Evolutionary conservation across 1,284 basidiomycete genomes (phyloP), one percentile per base, ranked within the genome.

Genomic region (Leccinum ambiguum): DNA sequence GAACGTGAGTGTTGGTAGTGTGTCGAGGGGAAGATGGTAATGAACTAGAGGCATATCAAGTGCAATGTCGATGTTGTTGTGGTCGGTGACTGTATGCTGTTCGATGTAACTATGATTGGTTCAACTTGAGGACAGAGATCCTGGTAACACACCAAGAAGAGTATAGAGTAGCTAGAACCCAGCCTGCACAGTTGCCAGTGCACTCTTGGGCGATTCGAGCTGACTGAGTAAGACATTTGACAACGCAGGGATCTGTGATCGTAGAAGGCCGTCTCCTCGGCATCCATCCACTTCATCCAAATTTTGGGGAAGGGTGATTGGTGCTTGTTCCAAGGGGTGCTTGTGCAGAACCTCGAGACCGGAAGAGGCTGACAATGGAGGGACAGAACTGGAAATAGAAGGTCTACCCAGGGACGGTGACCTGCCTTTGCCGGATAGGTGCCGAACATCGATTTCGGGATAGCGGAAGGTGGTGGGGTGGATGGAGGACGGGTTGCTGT

Each of bases 181-280:
- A 56, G 94, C 89, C 72, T 97, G 94, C 5, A 96, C 84, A 0
- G 92, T 92, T 2, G 84, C 77, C n/a, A 94, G 84, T 6, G 87
- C 76, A 0, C 93, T 93, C 79, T 95, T 97, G 6, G 86, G 76
- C 2, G 89, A 88, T 66, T 90, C 89, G 63, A 98, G 82, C 75
- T 98, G 95, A 74, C 88, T 90, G 57, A 96, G 83, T 16, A 97
- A 83, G 3, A 89, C 87, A 75, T 94, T 95, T 13, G 93, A 86
- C 50, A 98, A 80, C 0, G 86, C 78, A 4, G 93, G 90, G 3
- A 95, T 89, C 69, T 95, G 92, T 0, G 83, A 74, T 63, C 86
- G 86, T 43, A 97, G 81, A 18, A 92, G 79, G 92, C 91, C 18
- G 84, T 88, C 64, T 92, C 91, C 69, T 93, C 91, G 18, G 85